A percentile compares a stretch with the other conserved stretches of the same genome.
phyloP scores from a whole-genome alignment of 441 rosid genomes.

The Gossypium armourianum region DNA sequence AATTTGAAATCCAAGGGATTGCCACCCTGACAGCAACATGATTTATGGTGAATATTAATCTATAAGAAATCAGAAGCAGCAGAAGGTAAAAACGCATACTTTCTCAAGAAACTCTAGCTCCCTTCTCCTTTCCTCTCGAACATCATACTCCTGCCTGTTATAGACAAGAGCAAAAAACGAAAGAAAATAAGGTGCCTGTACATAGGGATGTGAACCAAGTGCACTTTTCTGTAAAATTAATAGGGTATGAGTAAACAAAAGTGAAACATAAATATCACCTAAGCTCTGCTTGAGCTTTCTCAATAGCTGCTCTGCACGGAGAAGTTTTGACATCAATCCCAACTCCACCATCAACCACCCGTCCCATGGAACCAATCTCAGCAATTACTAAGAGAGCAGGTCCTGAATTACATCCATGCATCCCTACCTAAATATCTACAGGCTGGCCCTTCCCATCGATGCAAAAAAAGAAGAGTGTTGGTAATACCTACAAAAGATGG shows the following conservation, averaged over 20 bases:
- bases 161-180: slow-evolving; percentile 12
- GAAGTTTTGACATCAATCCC: slow-evolving; percentile 81
- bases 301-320: slow-evolving; percentile 75
- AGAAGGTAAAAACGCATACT: slow-evolving; percentile 42
- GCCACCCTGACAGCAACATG: slow-evolving; percentile 62
- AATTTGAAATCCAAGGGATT: slow-evolving; percentile 93
- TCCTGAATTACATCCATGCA: slow-evolving; percentile 66
- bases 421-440: slow-evolving; percentile 39
- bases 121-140: slow-evolving; percentile 86
- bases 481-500: slow-evolving; percentile 18
- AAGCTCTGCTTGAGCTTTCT: slow-evolving; percentile 87
- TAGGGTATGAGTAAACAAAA: neutral
- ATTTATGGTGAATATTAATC: slow-evolving; percentile 14
- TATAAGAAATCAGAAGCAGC: slow-evolving; percentile 6
- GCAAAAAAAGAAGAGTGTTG: slow-evolving; percentile 13
- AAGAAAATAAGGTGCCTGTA: neutral
- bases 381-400: slow-evolving; percentile 69
- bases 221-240: neutral
- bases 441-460: slow-evolving; percentile 31
- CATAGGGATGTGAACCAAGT: neutral
- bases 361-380: slow-evolving; percentile 99
- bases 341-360: slow-evolving; percentile 83
- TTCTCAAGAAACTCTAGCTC: slow-evolving; percentile 93
- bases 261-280: slow-evolving; percentile 39
- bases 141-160: slow-evolving; percentile 92